Base-by-base conservation (phyloP, 1,284 basidiomycete genomes). In the Xerocomus amazonicus region DNA sequence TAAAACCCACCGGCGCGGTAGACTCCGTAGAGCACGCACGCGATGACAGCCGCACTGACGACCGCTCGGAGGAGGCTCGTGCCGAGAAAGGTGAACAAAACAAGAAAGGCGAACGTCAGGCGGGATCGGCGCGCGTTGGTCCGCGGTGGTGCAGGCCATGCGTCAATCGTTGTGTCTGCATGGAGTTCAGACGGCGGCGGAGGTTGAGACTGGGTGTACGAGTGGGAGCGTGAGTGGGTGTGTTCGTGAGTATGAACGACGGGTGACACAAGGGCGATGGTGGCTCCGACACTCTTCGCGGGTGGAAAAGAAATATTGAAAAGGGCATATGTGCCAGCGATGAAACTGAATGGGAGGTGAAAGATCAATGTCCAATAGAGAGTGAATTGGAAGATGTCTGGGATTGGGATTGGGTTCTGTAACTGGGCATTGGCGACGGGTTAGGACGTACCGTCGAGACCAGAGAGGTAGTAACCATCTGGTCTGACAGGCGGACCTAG, bases 311-410 rank as follows among this genome's bases (percentile, higher is more conserved):
- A 70, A 46, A 87, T 70, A 57, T 90, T 89, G 62, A 83, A 68
- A 65, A 86, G 86, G 3, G 89, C 89, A 57, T 86, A 83, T 2
- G 70, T 52, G 0, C 87, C 87, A 55, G 83, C 84, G 38, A 86
- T 48, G 38, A 87, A 61, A 64, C 88, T 92, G 40, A 84, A 70
- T 2, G 85, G 85, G 2, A 77, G 77, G 65, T 90, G 80, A 59
- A 92, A 82, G 47, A 89, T 74, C 28, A 93, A 68, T 1, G 81
- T 88, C 91, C 91, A 94, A 65, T 86, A 92, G 29, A 93, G 73
- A 9, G 89, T 93, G 70, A 90, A 93, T 27, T 74, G 75, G 72
- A 91, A 93, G 48, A 92, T 73, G 52, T 89, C 90, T 92, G 51
- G 14, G 4, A 31, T n/a, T 5, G 17, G 8, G 14, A 3, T 23